Percentiles rank a stretch among this genome's conserved stretches.
These are phyloP conservation scores for Fusarium sp. DNA, from an alignment of 2,329 filamentous ascomycete genomes.

Conservation along the genomic window DNA sequence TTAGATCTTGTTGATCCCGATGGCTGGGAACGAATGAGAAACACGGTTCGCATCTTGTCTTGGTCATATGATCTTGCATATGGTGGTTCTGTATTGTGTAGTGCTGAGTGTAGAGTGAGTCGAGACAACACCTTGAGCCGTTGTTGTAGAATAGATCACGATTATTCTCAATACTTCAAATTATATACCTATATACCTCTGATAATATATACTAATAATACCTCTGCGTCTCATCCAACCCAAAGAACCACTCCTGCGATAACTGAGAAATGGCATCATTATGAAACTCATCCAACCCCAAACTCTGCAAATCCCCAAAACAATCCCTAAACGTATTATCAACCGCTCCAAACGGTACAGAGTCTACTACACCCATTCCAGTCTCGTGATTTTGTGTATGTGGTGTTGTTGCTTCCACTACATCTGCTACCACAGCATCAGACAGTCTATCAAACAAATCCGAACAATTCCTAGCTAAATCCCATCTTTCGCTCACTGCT, in stretches of 20 bases:
- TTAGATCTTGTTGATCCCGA: background rate
- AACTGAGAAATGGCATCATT: constrained; percentile 46
- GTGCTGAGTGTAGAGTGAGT: too few relatives aligned
- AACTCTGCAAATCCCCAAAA: constrained; percentile 47
- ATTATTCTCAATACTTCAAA: background rate
- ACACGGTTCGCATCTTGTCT: background rate
- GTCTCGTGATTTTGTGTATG: background rate
- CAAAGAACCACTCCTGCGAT: constrained; percentile 40
- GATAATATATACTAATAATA: constrained; percentile 15
- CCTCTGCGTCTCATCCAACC: constrained; percentile 26
- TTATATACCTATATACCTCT: background rate
- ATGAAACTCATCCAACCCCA: constrained; percentile 40
- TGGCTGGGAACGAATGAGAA: rapidly evolving
- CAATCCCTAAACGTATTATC: constrained; percentile 55
- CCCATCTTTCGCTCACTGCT: constrained; percentile 57
- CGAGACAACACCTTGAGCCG: too few relatives aligned
- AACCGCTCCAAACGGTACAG: constrained; percentile 35
- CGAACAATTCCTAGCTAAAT: constrained; percentile 53
- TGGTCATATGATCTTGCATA: background rate
- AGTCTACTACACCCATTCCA: background rate
- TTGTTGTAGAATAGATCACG: background rate
- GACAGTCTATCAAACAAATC: constrained; percentile 57
- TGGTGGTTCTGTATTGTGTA: too few relatives aligned
- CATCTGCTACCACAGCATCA: constrained; percentile 56
- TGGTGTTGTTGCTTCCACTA: constrained; percentile 44